phyloP scores from a whole-genome alignment of 2,329 filamentous ascomycete species.

The Aspergillus puulaauensis region DNA sequence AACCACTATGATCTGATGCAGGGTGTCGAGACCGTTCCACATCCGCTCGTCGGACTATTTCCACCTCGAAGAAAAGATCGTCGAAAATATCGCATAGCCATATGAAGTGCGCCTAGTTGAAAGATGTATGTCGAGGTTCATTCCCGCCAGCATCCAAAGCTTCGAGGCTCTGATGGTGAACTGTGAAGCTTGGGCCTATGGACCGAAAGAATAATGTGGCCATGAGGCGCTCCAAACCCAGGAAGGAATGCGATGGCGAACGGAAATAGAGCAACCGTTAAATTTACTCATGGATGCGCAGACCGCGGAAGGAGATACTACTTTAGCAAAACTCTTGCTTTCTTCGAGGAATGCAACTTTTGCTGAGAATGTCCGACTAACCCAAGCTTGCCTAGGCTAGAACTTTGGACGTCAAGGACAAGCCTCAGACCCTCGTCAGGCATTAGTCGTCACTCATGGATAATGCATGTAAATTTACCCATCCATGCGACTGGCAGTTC shows the following conservation, averaged over 20 bases:
- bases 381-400: neutral
- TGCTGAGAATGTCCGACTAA: neutral
- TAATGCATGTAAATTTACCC: neutral
- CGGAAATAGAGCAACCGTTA: neutral
- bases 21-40: slow-evolving; percentile 24
- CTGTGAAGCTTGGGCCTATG: too few species aligned
- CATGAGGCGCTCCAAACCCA: too few species aligned
- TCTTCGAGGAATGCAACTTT: too few species aligned
- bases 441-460: neutral
- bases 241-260: too few species aligned
- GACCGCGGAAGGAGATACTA: too few species aligned
- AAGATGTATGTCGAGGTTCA: too few species aligned
- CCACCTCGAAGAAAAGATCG: slow-evolving; percentile 1
- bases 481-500: neutral
- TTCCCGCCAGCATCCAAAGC: too few species aligned
- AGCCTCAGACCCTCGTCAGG: neutral
- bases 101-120: too few species aligned
- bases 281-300: neutral
- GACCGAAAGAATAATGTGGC: too few species aligned
- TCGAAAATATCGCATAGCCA: too few species aligned
- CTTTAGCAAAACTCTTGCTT: too few species aligned
- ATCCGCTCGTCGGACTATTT: slow-evolving; percentile 14
- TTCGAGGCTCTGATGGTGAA: too few species aligned
- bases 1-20: slow-evolving; percentile 24
- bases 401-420: neutral